Evolutionary conservation across 352 stramenopile genomes (phyloP), one percentile per base, ranked within the genome.

Genomic region (Pythium biforme): DNA sequence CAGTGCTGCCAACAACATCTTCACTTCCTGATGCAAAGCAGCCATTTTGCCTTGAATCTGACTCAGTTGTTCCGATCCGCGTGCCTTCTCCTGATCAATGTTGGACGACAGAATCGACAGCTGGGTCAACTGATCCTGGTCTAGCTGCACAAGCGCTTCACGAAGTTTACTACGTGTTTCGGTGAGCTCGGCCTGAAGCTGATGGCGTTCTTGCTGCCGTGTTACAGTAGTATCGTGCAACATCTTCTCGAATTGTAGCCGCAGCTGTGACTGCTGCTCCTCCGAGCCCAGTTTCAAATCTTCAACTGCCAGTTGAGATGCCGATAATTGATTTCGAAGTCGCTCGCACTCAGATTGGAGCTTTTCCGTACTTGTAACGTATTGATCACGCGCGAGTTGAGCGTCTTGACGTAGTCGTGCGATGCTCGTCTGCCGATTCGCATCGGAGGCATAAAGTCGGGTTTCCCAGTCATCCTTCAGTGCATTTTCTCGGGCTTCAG

Each of bases 81-180:
- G 74, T 5, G 53, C 56, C 66, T 88, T 89, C 41, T 88, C 77
- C 2, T 22, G 58, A 22, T 87, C 74, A 10, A 92, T 66, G 0
- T 68, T 66, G 1, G 50, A 70, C 9, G 79, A 80, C 2, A 92
- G 49, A 23, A 87, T 47, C 8, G 72, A 63, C 45, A 92, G 59
- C 26, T 92, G 81, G 0, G 77, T 77, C 6, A 88, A n/a, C 27
- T 89, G 73, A 43, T 92, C 83, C 62, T 92, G 73, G 31, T 89
- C 72, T 55, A 80, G 72, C 33, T 92, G 83, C 15, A 60, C 45
- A 8, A 92, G 59, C 20, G 79, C 71, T 61, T 92, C 83, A 9
- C 62, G 29, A n/a, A 88, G 62, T 31, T 80, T 71, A 19, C 43
- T 72, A 10, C 68, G 66, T 15, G 72, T 79, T 6, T 72, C 59